These are phyloP conservation scores for Ustilago xerochloae DNA, from an alignment of 1,284 basidiomycete genomes.

Conservation along the genomic window DNA sequence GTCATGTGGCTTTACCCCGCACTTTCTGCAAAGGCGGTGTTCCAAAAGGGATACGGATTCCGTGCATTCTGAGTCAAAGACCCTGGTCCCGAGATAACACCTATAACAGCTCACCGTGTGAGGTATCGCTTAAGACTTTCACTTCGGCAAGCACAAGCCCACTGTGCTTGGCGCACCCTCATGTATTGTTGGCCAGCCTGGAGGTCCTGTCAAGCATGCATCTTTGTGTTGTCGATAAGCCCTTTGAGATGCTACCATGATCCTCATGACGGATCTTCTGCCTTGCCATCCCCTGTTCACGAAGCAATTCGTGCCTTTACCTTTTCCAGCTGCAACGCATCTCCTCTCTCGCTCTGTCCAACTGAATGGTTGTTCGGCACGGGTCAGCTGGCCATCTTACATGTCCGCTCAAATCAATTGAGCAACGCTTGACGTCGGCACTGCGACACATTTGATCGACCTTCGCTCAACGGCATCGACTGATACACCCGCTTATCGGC, in stretches of 20 bases:
- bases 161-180: slow-evolving; percentile 1
- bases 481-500: no score
- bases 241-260: no score
- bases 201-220: no score
- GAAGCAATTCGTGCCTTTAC: no score
- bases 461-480: no score
- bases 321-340: no score
- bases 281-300: no score
- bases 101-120: no score
- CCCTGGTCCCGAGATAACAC: neutral
- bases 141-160: neutral
- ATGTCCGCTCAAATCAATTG: neutral
- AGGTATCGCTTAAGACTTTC: slow-evolving; percentile 1
- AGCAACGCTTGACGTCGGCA: neutral
- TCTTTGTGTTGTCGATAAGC: no score
- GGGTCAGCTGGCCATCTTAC: slow-evolving; percentile 1
- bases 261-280: no score
- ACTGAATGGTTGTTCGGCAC: neutral
- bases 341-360: neutral
- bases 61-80: neutral
- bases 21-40: neutral
- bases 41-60: neutral
- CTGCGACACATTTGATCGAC: no score
- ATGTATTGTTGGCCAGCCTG: no score
- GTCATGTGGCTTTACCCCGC: neutral